phyloP scores from a whole-genome alignment of 495 filamentous ascomycete species.

The Lasiosphaeria miniovina region DNA sequence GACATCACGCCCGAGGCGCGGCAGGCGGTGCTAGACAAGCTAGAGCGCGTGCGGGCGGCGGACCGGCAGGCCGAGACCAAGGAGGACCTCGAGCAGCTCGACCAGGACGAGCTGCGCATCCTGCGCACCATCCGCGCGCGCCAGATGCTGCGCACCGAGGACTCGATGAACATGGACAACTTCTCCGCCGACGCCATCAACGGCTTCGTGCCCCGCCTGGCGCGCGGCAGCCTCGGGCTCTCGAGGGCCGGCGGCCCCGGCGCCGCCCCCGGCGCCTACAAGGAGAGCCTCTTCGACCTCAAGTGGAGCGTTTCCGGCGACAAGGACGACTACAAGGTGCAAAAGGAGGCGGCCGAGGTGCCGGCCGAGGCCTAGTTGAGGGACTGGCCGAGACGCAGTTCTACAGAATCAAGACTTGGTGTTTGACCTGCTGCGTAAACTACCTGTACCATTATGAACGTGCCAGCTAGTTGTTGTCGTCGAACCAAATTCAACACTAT shows the following conservation, averaged over 20 bases:
- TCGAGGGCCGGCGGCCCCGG: not conserved
- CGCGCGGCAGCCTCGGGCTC: conserved; percentile 14
- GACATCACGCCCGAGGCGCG: conserved; percentile 21
- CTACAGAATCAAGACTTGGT: not conserved
- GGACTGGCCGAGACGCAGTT: not conserved
- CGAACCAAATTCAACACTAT: not conserved
- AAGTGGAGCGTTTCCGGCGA: not conserved
- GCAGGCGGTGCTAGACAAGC: conserved; percentile 24
- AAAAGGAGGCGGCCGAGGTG: not conserved
- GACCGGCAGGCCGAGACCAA: conserved; percentile 9
- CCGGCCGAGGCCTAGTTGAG: not conserved
- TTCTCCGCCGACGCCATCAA: conserved; percentile 37
- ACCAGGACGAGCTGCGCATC: conserved; percentile 32
- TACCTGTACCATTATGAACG: not conserved
- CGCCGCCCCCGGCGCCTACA: not conserved
- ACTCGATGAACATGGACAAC: conserved; percentile 33
- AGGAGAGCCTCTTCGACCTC: not conserved
- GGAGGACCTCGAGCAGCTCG: conserved; percentile 19
- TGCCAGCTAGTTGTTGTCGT: not conserved
- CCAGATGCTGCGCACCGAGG: conserved; percentile 27
- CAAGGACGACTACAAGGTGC: not conserved
- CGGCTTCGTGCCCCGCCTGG: conserved; percentile 23
- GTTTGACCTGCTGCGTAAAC: not conserved
- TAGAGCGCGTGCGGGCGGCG: conserved; percentile 12
- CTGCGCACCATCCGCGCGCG: conserved; percentile 30